phyloP scores from a whole-genome alignment of 257 asterid species.

The Solanum etuberosum region DNA sequence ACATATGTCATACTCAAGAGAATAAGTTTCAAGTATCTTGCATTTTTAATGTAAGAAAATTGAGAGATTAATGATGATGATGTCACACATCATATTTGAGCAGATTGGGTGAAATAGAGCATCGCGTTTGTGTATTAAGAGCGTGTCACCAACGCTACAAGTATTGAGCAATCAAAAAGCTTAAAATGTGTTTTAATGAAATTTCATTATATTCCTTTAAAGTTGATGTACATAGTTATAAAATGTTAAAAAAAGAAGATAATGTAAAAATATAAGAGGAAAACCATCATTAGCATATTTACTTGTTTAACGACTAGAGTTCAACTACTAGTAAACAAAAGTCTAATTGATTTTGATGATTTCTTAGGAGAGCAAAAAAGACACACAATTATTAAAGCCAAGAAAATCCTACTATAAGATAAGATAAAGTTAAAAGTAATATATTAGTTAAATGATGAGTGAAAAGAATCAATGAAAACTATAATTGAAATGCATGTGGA shows the following conservation, averaged over 20 bases:
- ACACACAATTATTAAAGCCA: background rate
- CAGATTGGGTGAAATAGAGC: rapidly evolving
- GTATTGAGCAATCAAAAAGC: too few species aligned
- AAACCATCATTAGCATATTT: background rate
- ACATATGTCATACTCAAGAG: background rate
- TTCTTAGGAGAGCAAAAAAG: background rate
- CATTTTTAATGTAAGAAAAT: rapidly evolving
- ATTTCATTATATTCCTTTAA: too few species aligned
- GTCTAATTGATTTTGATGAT: background rate
- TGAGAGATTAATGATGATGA: background rate
- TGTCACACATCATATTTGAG: background rate
- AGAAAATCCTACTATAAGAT: background rate
- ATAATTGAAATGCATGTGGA: slow-evolving; percentile 29
- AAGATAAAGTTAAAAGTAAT: background rate
- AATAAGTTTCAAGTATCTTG: background rate
- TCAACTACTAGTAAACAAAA: background rate
- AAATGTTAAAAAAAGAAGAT: background rate
- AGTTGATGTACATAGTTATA: too few species aligned
- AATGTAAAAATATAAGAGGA: background rate
- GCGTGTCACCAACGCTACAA: background rate
- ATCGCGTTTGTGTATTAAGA: rapidly evolving
- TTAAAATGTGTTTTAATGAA: too few species aligned
- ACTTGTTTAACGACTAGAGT: background rate
- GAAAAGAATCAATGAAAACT: background rate
- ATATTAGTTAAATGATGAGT: background rate